These are phyloP conservation scores for Histomonas meleagridis DNA, from an alignment of 208 protist genomes.

Conservation along the genomic window DNA sequence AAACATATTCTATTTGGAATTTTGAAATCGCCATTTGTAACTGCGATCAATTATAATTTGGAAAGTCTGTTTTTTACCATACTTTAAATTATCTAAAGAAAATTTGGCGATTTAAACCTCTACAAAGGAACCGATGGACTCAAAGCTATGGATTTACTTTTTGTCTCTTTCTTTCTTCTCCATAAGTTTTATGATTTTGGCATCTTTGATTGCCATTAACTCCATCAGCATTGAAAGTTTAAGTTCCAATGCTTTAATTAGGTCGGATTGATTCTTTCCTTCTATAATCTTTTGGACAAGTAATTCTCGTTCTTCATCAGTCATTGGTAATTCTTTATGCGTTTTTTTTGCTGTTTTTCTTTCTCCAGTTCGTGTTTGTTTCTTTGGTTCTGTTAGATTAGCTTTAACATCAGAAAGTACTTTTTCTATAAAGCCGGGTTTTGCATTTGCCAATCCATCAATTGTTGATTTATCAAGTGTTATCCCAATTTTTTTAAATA, in stretches of 20 bases:
- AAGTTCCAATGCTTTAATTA: background rate
- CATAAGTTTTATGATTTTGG: background rate
- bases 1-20: too few species aligned
- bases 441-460: background rate
- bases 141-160: background rate
- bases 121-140: background rate
- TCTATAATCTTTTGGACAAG: background rate
- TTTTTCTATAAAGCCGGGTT: background rate
- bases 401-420: background rate
- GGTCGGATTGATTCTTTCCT: background rate
- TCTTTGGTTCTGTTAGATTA: background rate
- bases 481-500: constrained; percentile 4
- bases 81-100: too few species aligned
- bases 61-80: too few species aligned
- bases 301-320: background rate
- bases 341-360: background rate
- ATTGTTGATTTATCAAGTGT: background rate
- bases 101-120: too few species aligned
- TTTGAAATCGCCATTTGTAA: too few species aligned
- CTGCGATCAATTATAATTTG: too few species aligned
- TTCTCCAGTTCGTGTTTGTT: background rate
- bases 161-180: background rate
- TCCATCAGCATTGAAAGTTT: background rate
- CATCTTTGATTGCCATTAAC: constrained; percentile 16
- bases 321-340: background rate